Base-by-base conservation (phyloP, 2,329 filamentous ascomycete species). In the Penicillium fuscoglaucum region DNA sequence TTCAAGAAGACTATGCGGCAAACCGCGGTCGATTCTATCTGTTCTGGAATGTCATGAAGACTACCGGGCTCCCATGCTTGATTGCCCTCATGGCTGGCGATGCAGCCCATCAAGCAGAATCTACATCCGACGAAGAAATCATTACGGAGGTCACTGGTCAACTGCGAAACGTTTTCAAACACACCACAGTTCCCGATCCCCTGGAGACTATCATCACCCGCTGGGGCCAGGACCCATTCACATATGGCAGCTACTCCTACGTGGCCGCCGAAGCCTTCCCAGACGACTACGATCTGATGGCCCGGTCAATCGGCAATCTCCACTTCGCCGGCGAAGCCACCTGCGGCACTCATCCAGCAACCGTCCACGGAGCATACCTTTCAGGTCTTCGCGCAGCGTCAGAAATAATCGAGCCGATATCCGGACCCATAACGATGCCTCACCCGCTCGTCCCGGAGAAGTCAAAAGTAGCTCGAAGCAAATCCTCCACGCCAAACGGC, bases 301-400 rank as follows among this genome's bases (percentile, higher is more conserved):
- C 95, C 2, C 84, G 85, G 49, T 81, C 90, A 1, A 82, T 97
- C 33, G 93, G 91, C 33, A 96, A 96, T 63, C 80, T 99, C 9
- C 91, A 93, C 75, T 99, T 99, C 75, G 95, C 93, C 17, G 95
- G 95, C 48, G 95, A 99, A 76, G 95, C 96, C 60, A 99, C 96
- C 0, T 97, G 90, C 67, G 92, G 91, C 47, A 96, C 92, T 0
- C 93, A 99, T 72, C 95, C 96, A 13, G 95, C 96, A 33, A 99
- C 95, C 2, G 95, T 99, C 0, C 95, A 99, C 66, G 95, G 95
- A 6, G 96, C 95, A 9, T 99, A 98, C 71, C 80, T 99, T 4
- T 97, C 95, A 2, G 96, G 95, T 3, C 81, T 99, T 6, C 88
- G 95, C 50, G 95, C 90, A 4, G 95, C 95, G 12, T 88, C 90